Evolutionary conservation across 495 filamentous ascomycete genomes (phyloP), one percentile per base, ranked within the genome.

Genomic region (Hapsidospora chrysogenum): DNA sequence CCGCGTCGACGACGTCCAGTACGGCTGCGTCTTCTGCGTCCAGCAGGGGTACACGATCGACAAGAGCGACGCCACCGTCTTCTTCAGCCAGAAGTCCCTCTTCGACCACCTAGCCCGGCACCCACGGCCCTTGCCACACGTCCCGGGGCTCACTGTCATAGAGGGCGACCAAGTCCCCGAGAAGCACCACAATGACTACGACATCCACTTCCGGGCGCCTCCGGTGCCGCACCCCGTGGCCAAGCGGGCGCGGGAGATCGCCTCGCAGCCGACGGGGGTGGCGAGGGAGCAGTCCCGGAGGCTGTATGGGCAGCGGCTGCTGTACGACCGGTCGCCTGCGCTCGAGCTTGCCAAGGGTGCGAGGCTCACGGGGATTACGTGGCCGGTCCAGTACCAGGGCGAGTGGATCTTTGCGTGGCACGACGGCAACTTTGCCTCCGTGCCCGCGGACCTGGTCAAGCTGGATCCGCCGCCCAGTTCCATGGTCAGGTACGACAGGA

Each of bases 351-450:
- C 52, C 5, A 31, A 41, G 3, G 63, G 64, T 2, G 56, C 59
- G 0, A 39, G 42, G 17, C 60, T 68, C 13, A 47, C 62, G 9
- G 61, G 60, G 1, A 50, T 66, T 14, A 56, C 60, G 22, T 68
- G 64, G 37, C 61, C 59, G 0, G 40, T 41, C 10, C 40, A 46
- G 29, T 66, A 61, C 35, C 41, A 45, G 3, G 64, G 64, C n/a
- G 49, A 59, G 38, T 68, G 63, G 61, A 57, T 51, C 13, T 42
- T 56, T 8, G 62, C 61, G 6, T 66, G 63, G 54, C 59, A 62
- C 17, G 62, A 67, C 31, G 54, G 58, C 2, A 44, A 45, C 8
- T 39, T 47, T 20, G 63, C 53, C 1, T 48, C 50, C 13, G 59
- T 67, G 35, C 62, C 61, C 26, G 35, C 48, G 31, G 53, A 58